Base-by-base conservation (phyloP, 352 stramenopile species). In the Phytophthora pinifolia region DNA sequence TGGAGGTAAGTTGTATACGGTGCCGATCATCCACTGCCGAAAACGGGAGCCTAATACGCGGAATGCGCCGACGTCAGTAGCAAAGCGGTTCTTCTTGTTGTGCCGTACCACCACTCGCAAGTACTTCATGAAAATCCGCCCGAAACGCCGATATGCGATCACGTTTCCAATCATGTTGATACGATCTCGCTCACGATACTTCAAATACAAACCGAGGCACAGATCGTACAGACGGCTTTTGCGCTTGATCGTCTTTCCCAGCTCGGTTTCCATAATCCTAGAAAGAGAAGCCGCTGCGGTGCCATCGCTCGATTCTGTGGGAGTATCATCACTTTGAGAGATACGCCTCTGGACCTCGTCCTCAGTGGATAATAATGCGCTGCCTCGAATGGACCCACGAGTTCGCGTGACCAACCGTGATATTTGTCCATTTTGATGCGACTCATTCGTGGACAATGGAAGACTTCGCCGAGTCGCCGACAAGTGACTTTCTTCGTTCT, bases 181-280 rank as follows among this genome's bases (percentile, higher is more conserved):
- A 10, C 73, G 73, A 52, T 86, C 76, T 22, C 69, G 75, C 41
- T 83, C 74, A 0, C 78, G 69, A 35, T 79, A 88, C 7, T 71
- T 76, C 31, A 86, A 31, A 36, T 85, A 88, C 44, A 86, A 53
- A 13, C 52, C 47, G 14, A 88, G 56, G 12, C 76, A 86, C 9
- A 86, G 32, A 33, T 83, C 69, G 39, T 88, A 84, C 46, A 84
- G 48, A 2, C 65, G 73, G 35, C 70, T 85, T 70, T 86, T 85
- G 22, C 70, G 63, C 46, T 85, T 85, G 31, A 86, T 77, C 34
- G 67, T 72, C 41, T 72, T 54, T 1, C 74, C 76, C 20, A 88
- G 42, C 3, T 74, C 59, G 1, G 76, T 86, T 52, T 86, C 71
- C 75, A 86, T 88, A 18, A 88, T 86, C 9, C 78, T 57, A 8